Base-by-base conservation (phyloP, 345 rosid species). In the Iberis pinnata region DNA sequence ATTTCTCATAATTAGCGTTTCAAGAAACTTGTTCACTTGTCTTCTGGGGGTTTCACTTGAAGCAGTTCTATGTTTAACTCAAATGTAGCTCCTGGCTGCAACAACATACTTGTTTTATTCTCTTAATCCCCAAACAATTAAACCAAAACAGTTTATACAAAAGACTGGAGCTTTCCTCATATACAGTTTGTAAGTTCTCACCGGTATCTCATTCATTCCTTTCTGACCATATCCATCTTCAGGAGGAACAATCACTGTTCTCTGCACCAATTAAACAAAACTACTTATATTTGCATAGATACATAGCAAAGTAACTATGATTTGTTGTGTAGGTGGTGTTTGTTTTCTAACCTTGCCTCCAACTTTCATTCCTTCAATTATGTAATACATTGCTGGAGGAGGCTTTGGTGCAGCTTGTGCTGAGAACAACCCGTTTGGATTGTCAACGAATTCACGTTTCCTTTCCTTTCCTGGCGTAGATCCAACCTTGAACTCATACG, bases 351-450 rank as follows among this genome's bases (percentile, higher is more conserved):
- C 94, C 98, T 86, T 82, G 52, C 95, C 96, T 32, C 98, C 96
- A 0, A 84, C 81, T 79, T 69, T 84, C 98, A 86, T 89, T 57
- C 95, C 95, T 70, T 89, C 74, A 2, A 75, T 77, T 13, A 80
- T 69, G 10, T 65, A 71, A 70, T 89, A 89, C 97, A 86, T 70
- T 9, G 94, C 94, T 1, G 85, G 75, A n/a, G 96, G 98, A 4
- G 94, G 98, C 52, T 89, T 89, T n/a, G 98, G 98, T 19, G 98
- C 72, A 50, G 98, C 95, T 57, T 89, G 98, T 24, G 89, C 96
- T 17, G 98, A 86, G 70, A 89, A 89, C 31, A 89, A 70, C 50
- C 96, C 98, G 58, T 89, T 89, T 61, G 96, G 96, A 55, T 76
- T 86, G 53, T 86, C 98, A 14, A 86, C 98, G 20, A 72, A 86